These are phyloP conservation scores for Verticillium klebahnii DNA, from an alignment of 2,329 filamentous ascomycete species.

Conservation along the genomic window DNA sequence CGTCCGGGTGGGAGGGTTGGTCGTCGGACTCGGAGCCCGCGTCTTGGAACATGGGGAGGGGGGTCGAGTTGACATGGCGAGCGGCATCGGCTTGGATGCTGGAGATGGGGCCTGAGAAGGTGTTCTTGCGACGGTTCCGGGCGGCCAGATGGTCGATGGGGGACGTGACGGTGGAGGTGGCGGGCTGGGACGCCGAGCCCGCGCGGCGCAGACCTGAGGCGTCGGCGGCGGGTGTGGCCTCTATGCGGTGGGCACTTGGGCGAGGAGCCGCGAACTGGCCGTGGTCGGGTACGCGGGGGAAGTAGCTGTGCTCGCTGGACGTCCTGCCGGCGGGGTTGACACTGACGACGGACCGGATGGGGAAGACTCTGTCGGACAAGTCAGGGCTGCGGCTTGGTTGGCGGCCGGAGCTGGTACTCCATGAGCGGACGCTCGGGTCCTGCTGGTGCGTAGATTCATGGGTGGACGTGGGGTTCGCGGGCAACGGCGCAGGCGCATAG, in stretches of 20 bases:
- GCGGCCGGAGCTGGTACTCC: conserved; percentile 36
- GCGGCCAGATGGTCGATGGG: conserved; percentile 15
- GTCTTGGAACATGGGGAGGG: conserved; percentile 22
- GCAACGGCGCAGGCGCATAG: background rate
- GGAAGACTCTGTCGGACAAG: conserved; percentile 62
- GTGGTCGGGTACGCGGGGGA: conserved; percentile 25
- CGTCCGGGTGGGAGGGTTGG: conserved; percentile 1
- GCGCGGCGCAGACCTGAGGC: conserved; percentile 7
- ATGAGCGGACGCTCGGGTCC: conserved; percentile 27
- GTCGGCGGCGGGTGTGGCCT: conserved; percentile 21
- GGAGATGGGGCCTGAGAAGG: conserved; percentile 32
- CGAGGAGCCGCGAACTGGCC: conserved; percentile 25
- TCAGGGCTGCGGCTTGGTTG: conserved; percentile 30
- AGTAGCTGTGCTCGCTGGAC: conserved; percentile 32
- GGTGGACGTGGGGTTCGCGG: conserved; percentile 6
- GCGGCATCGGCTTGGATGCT: conserved; percentile 41
- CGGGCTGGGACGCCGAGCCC: conserved; percentile 3
- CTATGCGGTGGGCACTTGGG: conserved; percentile 21
- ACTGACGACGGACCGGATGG: conserved; percentile 75
- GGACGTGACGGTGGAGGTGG: conserved; percentile 7
- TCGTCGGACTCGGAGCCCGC: conserved; percentile 22
- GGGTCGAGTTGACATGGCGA: conserved; percentile 27
- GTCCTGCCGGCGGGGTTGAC: conserved; percentile 52
- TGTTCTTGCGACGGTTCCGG: conserved; percentile 25
- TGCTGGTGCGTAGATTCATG: conserved; percentile 2